These are phyloP conservation scores for Pichia sp. DNA, from an alignment of 1,139 yeast genomes.

Conservation along the genomic window DNA sequence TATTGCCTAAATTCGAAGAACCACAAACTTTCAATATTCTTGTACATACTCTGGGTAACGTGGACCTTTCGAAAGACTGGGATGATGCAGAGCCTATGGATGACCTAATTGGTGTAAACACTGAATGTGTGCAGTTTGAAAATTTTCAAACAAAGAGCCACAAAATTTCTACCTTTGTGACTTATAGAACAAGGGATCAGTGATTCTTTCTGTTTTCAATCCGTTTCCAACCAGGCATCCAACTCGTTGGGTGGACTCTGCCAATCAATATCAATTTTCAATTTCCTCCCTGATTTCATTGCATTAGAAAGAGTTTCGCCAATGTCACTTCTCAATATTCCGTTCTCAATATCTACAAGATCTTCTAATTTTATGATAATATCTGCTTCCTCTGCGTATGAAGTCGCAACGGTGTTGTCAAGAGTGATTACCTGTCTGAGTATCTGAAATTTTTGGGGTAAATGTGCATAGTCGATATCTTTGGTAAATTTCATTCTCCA, in stretches of 20 bases:
- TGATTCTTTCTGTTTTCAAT: background rate
- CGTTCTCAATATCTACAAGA: slow-evolving; percentile 6
- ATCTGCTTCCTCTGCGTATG: background rate
- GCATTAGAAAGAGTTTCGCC: background rate
- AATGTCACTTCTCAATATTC: slow-evolving; percentile 5
- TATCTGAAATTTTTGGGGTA: slow-evolving; percentile 23
- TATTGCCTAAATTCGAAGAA: slow-evolving; percentile 60
- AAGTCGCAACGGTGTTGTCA: background rate
- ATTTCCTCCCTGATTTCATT: background rate
- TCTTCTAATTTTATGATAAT: slow-evolving; percentile 4
- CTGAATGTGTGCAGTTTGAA: slow-evolving; percentile 63
- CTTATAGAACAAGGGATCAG: slow-evolving; percentile 38
- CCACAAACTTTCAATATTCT: slow-evolving; percentile 79
- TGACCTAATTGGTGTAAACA: slow-evolving; percentile 44
- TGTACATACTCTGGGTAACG: slow-evolving; percentile 72
- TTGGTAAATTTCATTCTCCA: slow-evolving; percentile 43
- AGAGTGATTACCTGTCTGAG: slow-evolving; percentile 14
- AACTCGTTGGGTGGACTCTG: slow-evolving; percentile 14
- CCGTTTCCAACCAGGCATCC: background rate
- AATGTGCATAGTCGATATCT: slow-evolving; percentile 40
- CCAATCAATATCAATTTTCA: slow-evolving; percentile 10
- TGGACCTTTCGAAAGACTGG: slow-evolving; percentile 79
- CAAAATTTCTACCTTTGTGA: slow-evolving; percentile 69
- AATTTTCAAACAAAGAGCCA: slow-evolving; percentile 65
- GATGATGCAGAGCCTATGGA: slow-evolving; percentile 38